Conservation (phyloP, 2,329 filamentous ascomycete species). For the Ceratocystis colombiana region DNA sequence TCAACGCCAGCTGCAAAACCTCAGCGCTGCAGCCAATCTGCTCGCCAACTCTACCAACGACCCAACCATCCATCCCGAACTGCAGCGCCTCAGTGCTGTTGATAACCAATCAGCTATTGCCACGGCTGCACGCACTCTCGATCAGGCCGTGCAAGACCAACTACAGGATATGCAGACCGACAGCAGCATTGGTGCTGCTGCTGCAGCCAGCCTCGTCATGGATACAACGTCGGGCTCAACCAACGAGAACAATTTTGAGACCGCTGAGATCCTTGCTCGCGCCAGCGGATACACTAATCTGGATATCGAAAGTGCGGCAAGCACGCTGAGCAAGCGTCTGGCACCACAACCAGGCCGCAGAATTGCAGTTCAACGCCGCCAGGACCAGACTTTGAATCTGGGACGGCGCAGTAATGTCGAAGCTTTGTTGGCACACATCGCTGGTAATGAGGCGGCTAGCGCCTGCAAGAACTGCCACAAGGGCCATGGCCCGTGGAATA, state of each 20-base stretch:
- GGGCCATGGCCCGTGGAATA: slow-evolving; percentile 49
- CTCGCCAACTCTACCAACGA: slow-evolving; percentile 30
- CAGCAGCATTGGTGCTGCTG: slow-evolving; percentile 20
- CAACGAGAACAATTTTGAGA: slow-evolving; percentile 27
- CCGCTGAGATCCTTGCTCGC: slow-evolving; percentile 41
- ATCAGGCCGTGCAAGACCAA: slow-evolving; percentile 28
- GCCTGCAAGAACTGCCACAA: slow-evolving; percentile 52
- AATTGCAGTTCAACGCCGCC: slow-evolving; percentile 43
- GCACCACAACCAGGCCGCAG: slow-evolving; percentile 41
- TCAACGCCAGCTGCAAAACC: slow-evolving; percentile 26
- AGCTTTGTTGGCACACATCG: slow-evolving; percentile 48
- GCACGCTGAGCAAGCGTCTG: slow-evolving; percentile 46
- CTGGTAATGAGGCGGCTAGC: slow-evolving; percentile 40
- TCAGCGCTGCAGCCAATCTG: slow-evolving; percentile 30
- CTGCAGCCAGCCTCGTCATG: slow-evolving; percentile 21
- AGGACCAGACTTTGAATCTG: slow-evolving; percentile 46
- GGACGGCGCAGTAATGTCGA: slow-evolving; percentile 51
- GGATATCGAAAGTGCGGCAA: slow-evolving; percentile 37
- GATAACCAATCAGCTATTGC: slow-evolving; percentile 12
- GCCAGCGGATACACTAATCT: slow-evolving; percentile 41
- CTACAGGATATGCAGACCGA: slow-evolving; percentile 26
- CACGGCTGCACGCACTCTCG: slow-evolving; percentile 21
- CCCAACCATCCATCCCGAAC: slow-evolving; percentile 29
- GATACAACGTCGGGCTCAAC: slow-evolving; percentile 16
- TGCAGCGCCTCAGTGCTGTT: slow-evolving; percentile 28